A percentile compares a stretch with the other conserved stretches of the same genome.
Evolutionary conservation across 352 stramenopile genomes (phyloP).

Genomic region (Pythium phragmiticola): DNA sequence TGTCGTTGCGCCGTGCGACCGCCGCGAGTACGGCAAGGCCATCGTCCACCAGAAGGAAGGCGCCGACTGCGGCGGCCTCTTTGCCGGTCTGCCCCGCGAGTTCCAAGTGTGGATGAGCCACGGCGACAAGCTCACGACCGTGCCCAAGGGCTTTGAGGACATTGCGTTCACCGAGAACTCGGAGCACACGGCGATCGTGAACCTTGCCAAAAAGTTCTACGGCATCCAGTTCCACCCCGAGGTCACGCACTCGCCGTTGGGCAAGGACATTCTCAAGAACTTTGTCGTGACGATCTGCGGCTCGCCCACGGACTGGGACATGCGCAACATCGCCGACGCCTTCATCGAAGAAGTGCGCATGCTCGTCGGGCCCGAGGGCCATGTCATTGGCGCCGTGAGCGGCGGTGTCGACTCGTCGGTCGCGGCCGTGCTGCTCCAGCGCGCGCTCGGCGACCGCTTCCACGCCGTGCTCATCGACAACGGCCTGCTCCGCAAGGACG

Average conservation of each 20-base stretch:
- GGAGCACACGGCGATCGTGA: slow-evolving; percentile 94
- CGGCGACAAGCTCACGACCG: slow-evolving; percentile 96
- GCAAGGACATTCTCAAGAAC: slow-evolving; percentile 96
- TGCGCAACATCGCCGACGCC: slow-evolving; percentile 93
- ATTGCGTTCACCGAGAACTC: slow-evolving; percentile 89
- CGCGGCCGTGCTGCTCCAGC: slow-evolving; percentile 96
- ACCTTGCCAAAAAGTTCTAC: slow-evolving; percentile 93
- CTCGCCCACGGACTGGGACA: slow-evolving; percentile 96
- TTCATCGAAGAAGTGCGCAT: slow-evolving; percentile 90
- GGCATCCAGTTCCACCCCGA: slow-evolving; percentile 98
- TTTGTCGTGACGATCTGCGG: slow-evolving; percentile 97
- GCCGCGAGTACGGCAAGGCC: slow-evolving; percentile 98
- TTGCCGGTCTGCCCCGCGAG: slow-evolving; percentile 89
- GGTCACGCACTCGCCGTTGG: slow-evolving; percentile 96
- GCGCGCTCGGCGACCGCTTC: slow-evolving; percentile 97
- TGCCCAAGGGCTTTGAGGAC: slow-evolving; percentile 92
- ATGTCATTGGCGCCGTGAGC: slow-evolving; percentile 98
- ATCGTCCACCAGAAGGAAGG: slow-evolving; percentile 79
- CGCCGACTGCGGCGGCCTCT: slow-evolving; percentile 69
- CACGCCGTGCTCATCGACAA: slow-evolving; percentile 99
- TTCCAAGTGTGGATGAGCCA: slow-evolving; percentile 99
- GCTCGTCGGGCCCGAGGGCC: slow-evolving; percentile 91
- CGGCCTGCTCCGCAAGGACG: slow-evolving; percentile 96
- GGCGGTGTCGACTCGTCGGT: slow-evolving; percentile 99
- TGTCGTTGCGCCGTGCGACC: slow-evolving; percentile 90